Conservation (phyloP, 495 filamentous ascomycete genomes). For the Coniosporium apollinis region DNA sequence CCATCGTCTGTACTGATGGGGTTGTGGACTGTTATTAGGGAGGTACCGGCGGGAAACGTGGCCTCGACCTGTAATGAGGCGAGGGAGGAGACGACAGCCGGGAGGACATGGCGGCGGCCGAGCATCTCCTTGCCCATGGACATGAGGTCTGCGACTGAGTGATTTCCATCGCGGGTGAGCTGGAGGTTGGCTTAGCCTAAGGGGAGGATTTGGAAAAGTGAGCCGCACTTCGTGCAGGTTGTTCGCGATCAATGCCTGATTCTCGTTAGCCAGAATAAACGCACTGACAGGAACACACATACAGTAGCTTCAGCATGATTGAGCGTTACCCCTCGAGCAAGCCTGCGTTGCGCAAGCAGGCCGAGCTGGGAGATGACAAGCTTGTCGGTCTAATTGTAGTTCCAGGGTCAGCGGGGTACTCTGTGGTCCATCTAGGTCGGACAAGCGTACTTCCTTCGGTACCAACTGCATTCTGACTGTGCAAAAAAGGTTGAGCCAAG, state of each 20-base stretch:
- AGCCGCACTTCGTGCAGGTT: constrained; percentile 66
- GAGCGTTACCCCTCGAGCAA: constrained; percentile 74
- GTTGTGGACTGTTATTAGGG: constrained; percentile 86
- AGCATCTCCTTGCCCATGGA: constrained; percentile 78
- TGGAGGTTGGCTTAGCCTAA: constrained; percentile 14
- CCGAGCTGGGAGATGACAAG: constrained; percentile 84
- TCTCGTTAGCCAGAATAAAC: neutral
- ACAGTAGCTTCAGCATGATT: constrained; percentile 88
- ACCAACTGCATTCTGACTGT: constrained; percentile 69
- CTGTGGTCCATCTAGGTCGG: too few species aligned
- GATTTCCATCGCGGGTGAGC: constrained; percentile 91
- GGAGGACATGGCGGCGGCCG: constrained; percentile 82
- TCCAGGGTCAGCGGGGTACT: too few species aligned
- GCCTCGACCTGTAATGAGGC: constrained; percentile 84
- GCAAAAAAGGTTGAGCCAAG: neutral
- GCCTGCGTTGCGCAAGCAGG: constrained; percentile 69
- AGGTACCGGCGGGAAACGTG: constrained; percentile 80
- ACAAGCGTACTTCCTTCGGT: constrained; percentile 58
- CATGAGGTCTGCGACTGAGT: constrained; percentile 89
- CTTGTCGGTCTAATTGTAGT: constrained; percentile 85
- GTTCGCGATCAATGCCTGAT: constrained; percentile 71
- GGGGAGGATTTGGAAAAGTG: neutral
- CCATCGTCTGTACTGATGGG: constrained; percentile 81
- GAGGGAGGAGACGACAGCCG: constrained; percentile 60
- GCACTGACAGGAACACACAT: constrained; percentile 18